These are phyloP conservation scores for Talaromyces thailandensis DNA, from an alignment of 495 filamentous ascomycete genomes.

Conservation along the genomic window DNA sequence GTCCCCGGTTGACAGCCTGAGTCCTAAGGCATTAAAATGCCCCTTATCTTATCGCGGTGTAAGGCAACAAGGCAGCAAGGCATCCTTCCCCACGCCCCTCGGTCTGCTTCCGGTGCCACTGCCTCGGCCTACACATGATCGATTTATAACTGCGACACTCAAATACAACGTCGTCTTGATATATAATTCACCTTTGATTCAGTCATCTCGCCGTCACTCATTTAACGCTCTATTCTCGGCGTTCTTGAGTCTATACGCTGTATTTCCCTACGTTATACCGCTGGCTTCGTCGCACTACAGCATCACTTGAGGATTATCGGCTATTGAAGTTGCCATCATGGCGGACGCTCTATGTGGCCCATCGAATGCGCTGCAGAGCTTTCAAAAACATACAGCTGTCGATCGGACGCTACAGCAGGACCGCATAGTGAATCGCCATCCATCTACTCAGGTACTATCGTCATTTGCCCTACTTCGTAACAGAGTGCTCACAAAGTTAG, in stretches of 20 bases:
- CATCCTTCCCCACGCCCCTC: slow-evolving; percentile 1
- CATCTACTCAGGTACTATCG: slow-evolving; percentile 43
- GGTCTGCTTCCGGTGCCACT: not conserved
- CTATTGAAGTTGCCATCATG: slow-evolving; percentile 41
- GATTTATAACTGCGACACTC: not conserved
- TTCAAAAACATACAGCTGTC: slow-evolving; percentile 69
- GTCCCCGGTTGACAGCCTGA: not conserved
- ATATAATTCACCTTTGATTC: not conserved
- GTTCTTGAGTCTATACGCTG: not conserved
- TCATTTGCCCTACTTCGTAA: not conserved
- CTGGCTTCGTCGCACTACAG: not conserved
- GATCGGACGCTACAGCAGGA: slow-evolving; percentile 85
- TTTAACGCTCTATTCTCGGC: not conserved
- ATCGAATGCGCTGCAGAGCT: slow-evolving; percentile 77
- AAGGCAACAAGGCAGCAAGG: slow-evolving; percentile 3
- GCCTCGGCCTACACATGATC: slow-evolving; percentile 4
- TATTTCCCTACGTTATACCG: not conserved
- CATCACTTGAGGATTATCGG: not conserved
- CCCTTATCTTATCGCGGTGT: slow-evolving; percentile 5
- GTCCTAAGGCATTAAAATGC: not conserved
- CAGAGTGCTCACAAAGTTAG: slow-evolving; percentile 24
- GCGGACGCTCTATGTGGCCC: slow-evolving; percentile 79
- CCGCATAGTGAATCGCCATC: slow-evolving; percentile 46
- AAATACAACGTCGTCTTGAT: not conserved
- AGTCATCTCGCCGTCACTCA: not conserved